phyloP scores from a whole-genome alignment of 495 filamentous ascomycete species.

The Symbiotaphrina buchneri region DNA sequence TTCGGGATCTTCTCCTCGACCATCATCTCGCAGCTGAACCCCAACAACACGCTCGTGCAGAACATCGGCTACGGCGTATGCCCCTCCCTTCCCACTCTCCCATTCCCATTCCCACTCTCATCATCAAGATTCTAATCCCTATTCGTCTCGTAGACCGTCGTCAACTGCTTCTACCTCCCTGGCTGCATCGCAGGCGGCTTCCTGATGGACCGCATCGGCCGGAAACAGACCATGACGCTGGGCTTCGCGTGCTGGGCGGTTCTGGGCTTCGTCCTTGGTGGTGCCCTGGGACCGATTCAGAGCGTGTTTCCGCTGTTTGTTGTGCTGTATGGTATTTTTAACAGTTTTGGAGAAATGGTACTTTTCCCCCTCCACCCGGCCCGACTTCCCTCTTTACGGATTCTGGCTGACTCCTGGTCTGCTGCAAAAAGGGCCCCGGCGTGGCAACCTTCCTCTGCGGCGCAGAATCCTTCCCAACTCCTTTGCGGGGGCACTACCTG shows the following conservation, averaged over 20 bases:
- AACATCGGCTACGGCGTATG: slow-evolving; percentile 22
- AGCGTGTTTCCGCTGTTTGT: slow-evolving; percentile 23
- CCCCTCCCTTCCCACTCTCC: too few species aligned
- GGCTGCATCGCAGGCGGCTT: slow-evolving; percentile 22
- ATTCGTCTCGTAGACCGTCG: slow-evolving; percentile 16
- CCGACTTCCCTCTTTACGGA: too few species aligned
- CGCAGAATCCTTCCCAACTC: slow-evolving; percentile 25
- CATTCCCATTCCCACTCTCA: too few species aligned
- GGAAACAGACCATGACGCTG: slow-evolving; percentile 21
- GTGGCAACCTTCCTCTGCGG: slow-evolving; percentile 21
- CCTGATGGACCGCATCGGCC: slow-evolving; percentile 24
- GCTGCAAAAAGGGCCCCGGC: slow-evolving; percentile 24
- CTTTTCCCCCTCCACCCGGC: too few species aligned
- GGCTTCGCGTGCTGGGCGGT: slow-evolving; percentile 19
- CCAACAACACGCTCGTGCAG: slow-evolving; percentile 18
- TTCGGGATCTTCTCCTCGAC: slow-evolving; percentile 18
- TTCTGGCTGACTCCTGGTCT: too few species aligned
- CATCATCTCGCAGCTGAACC: slow-evolving; percentile 14
- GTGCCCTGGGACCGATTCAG: slow-evolving; percentile 18
- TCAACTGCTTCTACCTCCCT: slow-evolving; percentile 26
- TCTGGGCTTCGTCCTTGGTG: slow-evolving; percentile 24
- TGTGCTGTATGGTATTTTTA: slow-evolving; percentile 26
- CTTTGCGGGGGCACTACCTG: slow-evolving; percentile 23
- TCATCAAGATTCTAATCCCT: background rate
- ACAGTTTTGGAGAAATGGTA: too few species aligned